These are phyloP conservation scores for Vaccinium corymbosum DNA, from an alignment of 148 eudicot species.

Conservation along the genomic window DNA sequence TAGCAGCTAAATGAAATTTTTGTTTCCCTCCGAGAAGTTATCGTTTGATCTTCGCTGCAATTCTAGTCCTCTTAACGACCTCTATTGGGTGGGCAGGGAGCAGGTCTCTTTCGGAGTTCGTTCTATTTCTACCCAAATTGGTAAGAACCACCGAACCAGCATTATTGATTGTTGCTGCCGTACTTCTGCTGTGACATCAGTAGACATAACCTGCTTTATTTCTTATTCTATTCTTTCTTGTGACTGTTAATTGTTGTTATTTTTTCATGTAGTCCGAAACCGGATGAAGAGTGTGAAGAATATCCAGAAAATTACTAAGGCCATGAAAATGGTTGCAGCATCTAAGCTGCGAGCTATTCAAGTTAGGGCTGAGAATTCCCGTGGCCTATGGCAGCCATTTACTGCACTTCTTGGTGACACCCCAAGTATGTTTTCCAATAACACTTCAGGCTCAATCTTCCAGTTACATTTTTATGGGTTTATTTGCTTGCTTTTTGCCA, in stretches of 20 bases:
- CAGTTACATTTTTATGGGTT: neutral
- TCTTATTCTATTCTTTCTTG: neutral
- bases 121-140: constrained; percentile 76
- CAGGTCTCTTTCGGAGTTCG: constrained; percentile 67
- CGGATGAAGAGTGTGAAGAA: constrained; percentile 97
- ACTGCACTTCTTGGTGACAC: constrained; percentile 96
- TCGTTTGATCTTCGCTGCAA: neutral
- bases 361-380: constrained; percentile 84
- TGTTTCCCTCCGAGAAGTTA: neutral
- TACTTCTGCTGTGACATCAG: neutral
- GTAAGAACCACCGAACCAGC: constrained; percentile 38
- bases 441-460: neutral
- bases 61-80: constrained; percentile 8
- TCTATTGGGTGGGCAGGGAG: constrained; percentile 50
- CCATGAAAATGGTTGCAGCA: constrained; percentile 99
- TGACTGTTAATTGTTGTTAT: constrained; percentile 4
- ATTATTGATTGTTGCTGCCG: neutral
- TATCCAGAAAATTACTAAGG: constrained; percentile 97
- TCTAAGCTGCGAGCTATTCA: constrained; percentile 94
- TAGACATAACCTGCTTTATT: neutral
- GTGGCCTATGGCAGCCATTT: constrained; percentile 99
- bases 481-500: constrained; percentile 6
- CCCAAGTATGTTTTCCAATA: constrained; percentile 60
- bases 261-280: constrained; percentile 65
- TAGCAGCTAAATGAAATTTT: neutral